These are phyloP conservation scores for Populus tremula DNA, from an alignment of 345 rosid species.

Conservation along the genomic window DNA sequence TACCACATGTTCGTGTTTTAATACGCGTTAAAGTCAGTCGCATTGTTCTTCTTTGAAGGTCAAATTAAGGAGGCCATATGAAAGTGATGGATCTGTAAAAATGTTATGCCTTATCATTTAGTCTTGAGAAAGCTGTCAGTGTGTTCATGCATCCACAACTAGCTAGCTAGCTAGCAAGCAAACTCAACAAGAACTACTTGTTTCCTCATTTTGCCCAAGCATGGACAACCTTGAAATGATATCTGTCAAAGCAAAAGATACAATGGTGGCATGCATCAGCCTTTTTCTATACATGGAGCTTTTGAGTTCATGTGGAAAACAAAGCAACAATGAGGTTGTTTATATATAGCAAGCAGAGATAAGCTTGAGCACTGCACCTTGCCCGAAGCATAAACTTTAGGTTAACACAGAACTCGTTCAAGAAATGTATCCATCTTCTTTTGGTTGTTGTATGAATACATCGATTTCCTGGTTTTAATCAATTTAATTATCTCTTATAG, in stretches of 20 bases:
- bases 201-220: background rate
- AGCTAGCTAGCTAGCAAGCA: background rate
- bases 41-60: no score
- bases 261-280: background rate
- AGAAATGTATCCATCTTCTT: background rate
- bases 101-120: no score
- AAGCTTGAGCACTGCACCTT: background rate
- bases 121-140: background rate
- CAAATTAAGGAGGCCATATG: no score
- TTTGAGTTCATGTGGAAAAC: background rate
- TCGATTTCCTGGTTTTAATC: no score
- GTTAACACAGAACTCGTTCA: background rate
- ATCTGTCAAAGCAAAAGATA: background rate
- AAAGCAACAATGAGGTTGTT: background rate
- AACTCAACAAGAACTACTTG: background rate
- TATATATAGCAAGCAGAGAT: background rate
- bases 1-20: no score
- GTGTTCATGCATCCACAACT: background rate
- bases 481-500: no score
- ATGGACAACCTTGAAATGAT: background rate
- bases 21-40: no score
- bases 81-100: no score
- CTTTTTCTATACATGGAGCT: background rate
- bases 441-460: no score
- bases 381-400: background rate